Evolutionary conservation across 345 rosid species (phyloP), one percentile per base, ranked within the genome.

Genomic region (Gossypioides kirkii): DNA sequence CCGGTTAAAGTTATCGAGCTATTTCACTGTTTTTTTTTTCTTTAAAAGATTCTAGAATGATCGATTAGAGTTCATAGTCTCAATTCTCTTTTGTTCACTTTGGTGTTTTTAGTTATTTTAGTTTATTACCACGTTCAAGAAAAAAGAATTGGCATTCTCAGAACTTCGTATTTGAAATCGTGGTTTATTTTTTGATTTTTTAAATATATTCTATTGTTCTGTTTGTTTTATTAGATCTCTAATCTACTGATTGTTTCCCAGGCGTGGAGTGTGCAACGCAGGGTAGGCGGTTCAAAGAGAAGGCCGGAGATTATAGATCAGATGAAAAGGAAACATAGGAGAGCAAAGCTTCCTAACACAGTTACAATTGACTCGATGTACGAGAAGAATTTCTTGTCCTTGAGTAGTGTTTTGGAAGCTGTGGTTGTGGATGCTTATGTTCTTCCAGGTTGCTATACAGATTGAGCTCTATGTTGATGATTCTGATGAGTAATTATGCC

Each of bases 221-320:
- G 13, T 28, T 47, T 43, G 16, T 41, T 43, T 66, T 20, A 23
- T 46, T 23, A 14, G 46, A 32, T n/a, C 13, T 28, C 13, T 22
- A 13, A 11, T 8, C 43, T 18, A 17, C 59, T 62, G 45, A 70
- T 17, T 28, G 70, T 11, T 66, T 73, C 69, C 26, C 61, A 93
- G 95, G 93, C 88, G 2, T 87, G 97, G 97, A 83, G 78, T 38
- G 98, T 92, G 76, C 98, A 86, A 75, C 80, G 82, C 67, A 88
- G 89, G 70, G 45, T 73, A 8, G 81, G 85, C 23, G 78, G 82
- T 20, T 77, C 94, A 1, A 90, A 84, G 88, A 91, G 81, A 79
- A 87, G 85, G 78, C 96, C 94, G 0, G 91, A 90, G 43, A 82
- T 80, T 13, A 81, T 93, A 50, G 80, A 80, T 77, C 90, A 81